Evolutionary conservation across 2,329 filamentous ascomycete species (phyloP).

Genomic region (Claviceps africana): DNA sequence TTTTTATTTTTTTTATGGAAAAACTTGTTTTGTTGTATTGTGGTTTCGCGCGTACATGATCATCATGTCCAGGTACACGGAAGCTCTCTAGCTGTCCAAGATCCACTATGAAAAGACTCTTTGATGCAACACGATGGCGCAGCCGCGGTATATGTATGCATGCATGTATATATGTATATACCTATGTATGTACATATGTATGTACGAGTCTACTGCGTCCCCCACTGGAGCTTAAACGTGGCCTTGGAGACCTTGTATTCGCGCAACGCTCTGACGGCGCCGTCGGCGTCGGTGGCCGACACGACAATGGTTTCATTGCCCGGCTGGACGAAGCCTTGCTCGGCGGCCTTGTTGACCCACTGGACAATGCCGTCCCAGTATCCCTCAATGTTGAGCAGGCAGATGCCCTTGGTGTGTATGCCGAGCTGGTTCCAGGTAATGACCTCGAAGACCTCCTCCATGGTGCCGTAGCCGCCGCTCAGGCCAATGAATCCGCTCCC

Average conservation of each 20-base stretch:
- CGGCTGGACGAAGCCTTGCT: slow-evolving; percentile 60
- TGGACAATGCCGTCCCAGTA: slow-evolving; percentile 80
- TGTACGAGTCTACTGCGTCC: slow-evolving; percentile 46
- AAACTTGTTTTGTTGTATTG: no score
- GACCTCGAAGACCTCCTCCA: slow-evolving; percentile 89
- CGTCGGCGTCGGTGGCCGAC: slow-evolving; percentile 57
- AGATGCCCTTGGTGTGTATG: slow-evolving; percentile 69
- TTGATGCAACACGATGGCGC: no score
- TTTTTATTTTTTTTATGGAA: no score
- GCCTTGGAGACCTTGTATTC: slow-evolving; percentile 65
- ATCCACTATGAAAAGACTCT: no score
- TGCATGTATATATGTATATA: no score
- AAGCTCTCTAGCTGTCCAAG: no score
- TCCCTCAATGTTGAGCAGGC: slow-evolving; percentile 74
- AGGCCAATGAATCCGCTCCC: slow-evolving; percentile 85
- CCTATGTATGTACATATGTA: no score
- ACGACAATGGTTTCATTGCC: slow-evolving; percentile 64
- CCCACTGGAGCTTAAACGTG: slow-evolving; percentile 74
- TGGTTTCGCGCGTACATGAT: no score
- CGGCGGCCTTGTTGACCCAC: slow-evolving; percentile 67
- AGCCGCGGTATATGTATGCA: no score
- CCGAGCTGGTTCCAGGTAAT: slow-evolving; percentile 94
- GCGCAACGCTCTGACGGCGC: slow-evolving; percentile 55
- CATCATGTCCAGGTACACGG: no score
- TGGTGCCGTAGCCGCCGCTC: slow-evolving; percentile 79